Percentiles rank a stretch among this genome's conserved stretches.
phyloP scores from a whole-genome alignment of 73 alveolate genomes.

The Stentor coeruleus region DNA sequence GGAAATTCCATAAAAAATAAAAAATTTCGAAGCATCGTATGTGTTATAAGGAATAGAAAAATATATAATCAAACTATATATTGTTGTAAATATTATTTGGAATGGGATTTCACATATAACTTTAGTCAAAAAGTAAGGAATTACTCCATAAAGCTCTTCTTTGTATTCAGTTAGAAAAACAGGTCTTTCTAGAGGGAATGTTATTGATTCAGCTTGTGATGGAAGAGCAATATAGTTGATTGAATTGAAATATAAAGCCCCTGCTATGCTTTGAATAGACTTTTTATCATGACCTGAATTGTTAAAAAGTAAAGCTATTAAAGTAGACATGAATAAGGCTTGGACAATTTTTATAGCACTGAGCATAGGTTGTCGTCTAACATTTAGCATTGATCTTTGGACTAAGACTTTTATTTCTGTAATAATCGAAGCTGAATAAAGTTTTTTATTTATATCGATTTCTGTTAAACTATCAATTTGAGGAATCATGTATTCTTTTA shows the following conservation, averaged over 20 bases:
- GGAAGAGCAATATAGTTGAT: neutral
- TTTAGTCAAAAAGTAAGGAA: neutral
- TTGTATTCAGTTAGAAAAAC: neutral
- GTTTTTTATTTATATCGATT: neutral
- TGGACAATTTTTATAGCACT: neutral
- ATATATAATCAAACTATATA: neutral
- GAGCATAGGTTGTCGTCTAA: neutral
- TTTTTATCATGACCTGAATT: neutral
- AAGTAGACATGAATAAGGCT: neutral
- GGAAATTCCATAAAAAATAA: neutral
- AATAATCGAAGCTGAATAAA: neutral
- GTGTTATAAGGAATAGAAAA: neutral
- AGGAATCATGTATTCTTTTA: too few relatives aligned
- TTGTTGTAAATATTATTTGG: neutral
- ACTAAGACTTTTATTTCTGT: neutral
- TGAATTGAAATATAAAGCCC: neutral
- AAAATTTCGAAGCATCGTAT: neutral
- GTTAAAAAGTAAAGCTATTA: neutral
- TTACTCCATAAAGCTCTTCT: neutral
- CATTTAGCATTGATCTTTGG: neutral
- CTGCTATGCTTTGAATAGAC: neutral
- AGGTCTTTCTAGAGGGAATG: neutral
- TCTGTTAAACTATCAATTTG: neutral
- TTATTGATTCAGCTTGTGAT: neutral
- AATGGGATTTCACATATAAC: neutral